These are phyloP conservation scores for Pseudogymnoascus sp. DNA, from an alignment of 2,329 filamentous ascomycete genomes.

Conservation along the genomic window DNA sequence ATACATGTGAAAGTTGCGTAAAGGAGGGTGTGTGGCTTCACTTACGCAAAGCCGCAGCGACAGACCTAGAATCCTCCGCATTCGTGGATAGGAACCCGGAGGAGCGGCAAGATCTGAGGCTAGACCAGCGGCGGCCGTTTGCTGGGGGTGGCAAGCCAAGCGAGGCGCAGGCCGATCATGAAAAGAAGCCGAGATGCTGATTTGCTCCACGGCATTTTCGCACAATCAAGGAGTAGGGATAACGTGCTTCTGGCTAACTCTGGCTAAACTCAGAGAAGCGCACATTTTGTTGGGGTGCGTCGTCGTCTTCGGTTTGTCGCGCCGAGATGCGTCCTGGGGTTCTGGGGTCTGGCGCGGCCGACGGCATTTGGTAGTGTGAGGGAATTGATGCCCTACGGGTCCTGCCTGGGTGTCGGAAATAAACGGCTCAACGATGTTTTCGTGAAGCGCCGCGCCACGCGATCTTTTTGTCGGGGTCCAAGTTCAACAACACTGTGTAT, in stretches of 20 bases:
- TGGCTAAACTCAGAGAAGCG: background rate
- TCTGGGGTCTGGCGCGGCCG: background rate
- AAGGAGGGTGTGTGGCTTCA: background rate
- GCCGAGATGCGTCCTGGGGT: background rate
- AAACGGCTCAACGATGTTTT: slow-evolving; percentile 3
- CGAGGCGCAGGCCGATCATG: slow-evolving; percentile 4
- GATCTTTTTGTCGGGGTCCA: background rate
- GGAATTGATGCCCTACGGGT: slow-evolving; percentile 5
- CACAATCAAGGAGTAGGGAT: background rate
- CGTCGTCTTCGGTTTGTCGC: slow-evolving; percentile 4
- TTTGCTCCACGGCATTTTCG: background rate
- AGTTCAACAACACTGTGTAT: background rate
- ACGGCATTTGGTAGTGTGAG: slow-evolving; percentile 7
- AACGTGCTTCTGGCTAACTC: slow-evolving; percentile 1
- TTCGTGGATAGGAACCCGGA: background rate
- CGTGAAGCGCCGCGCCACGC: slow-evolving; percentile 2
- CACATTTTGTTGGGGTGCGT: background rate
- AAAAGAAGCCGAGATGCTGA: background rate
- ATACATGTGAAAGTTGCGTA: background rate
- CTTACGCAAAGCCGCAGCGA: background rate
- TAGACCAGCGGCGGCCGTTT: background rate
- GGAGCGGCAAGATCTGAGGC: slow-evolving; percentile 5
- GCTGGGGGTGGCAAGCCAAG: slow-evolving; percentile 4
- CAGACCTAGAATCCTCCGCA: background rate
- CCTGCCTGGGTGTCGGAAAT: slow-evolving; percentile 4